Conservation (phyloP, 306 rosid genomes). For the Geum urbanum region DNA sequence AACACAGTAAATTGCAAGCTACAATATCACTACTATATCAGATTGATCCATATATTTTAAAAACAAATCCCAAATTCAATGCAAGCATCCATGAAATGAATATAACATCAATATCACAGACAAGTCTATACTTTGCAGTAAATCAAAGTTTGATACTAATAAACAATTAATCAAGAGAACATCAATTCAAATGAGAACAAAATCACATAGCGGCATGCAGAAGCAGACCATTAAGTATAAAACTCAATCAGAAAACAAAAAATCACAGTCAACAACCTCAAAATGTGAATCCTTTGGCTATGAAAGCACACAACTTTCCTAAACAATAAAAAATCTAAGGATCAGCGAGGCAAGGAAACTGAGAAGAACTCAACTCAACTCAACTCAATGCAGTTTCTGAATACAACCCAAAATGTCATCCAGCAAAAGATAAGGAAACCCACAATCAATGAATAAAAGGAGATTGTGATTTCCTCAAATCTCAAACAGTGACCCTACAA, state of each 20-base stretch:
- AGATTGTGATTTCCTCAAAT: slow-evolving; percentile 28
- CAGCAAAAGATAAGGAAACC: slow-evolving; percentile 32
- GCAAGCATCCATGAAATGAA: background rate
- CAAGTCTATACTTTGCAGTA: background rate
- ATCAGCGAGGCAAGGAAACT: slow-evolving; percentile 5
- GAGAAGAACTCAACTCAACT: background rate
- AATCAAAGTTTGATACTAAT: background rate
- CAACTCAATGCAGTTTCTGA: slow-evolving; percentile 21
- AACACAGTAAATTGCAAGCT: background rate
- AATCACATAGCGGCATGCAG: slow-evolving; percentile 16
- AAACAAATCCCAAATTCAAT: background rate
- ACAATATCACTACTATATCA: slow-evolving; percentile 1
- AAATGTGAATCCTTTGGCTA: slow-evolving; percentile 22
- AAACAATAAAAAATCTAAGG: slow-evolving; percentile 1
- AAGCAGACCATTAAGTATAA: background rate
- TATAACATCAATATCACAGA: background rate
- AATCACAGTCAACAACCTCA: slow-evolving; percentile 23
- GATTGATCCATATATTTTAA: background rate
- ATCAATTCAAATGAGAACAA: background rate
- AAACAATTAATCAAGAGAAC: background rate
- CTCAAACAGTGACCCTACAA: slow-evolving; percentile 34
- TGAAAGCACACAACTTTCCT: slow-evolving; percentile 12
- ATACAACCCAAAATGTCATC: slow-evolving; percentile 19
- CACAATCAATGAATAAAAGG: slow-evolving; percentile 27
- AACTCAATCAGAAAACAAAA: slow-evolving; percentile 8